These are phyloP conservation scores for Pseudomonodictys pantanalensis DNA, from an alignment of 495 filamentous ascomycete species.

Conservation along the genomic window DNA sequence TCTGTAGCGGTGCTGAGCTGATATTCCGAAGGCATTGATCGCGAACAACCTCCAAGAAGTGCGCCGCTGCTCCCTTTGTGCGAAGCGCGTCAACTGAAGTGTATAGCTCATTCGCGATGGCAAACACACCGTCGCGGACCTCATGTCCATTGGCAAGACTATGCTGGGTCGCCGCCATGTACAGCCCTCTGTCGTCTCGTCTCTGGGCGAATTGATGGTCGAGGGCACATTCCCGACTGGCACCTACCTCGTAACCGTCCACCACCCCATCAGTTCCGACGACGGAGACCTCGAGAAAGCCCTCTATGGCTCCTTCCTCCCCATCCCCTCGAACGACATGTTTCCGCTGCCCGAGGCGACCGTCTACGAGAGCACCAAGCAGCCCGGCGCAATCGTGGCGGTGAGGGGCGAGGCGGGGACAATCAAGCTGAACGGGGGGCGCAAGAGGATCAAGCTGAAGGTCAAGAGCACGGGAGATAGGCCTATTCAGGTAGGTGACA, in stretches of 20 bases:
- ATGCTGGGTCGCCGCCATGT: constrained; percentile 96
- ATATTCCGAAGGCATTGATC: constrained; percentile 73
- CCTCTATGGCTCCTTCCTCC: constrained; percentile 89
- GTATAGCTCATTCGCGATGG: constrained; percentile 92
- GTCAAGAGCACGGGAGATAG: constrained; percentile 87
- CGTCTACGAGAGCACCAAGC: constrained; percentile 61
- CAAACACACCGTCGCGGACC: constrained; percentile 81
- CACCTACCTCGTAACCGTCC: constrained; percentile 93
- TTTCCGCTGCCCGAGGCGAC: constrained; percentile 64
- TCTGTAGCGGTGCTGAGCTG: not conserved
- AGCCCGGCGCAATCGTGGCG: constrained; percentile 76
- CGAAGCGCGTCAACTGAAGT: constrained; percentile 3
- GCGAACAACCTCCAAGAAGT: constrained; percentile 87
- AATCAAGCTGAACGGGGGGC: constrained; percentile 69
- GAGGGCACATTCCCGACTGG: constrained; percentile 91
- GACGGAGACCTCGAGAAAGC: constrained; percentile 84
- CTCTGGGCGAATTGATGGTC: constrained; percentile 80
- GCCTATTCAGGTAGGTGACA: constrained; percentile 68
- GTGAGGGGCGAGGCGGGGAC: constrained; percentile 56
- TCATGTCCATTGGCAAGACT: constrained; percentile 86
- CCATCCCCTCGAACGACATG: constrained; percentile 59
- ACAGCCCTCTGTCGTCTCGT: constrained; percentile 71
- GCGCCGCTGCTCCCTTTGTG: constrained; percentile 19
- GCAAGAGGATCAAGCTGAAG: constrained; percentile 67
- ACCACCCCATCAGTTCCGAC: constrained; percentile 81